Evolutionary conservation across 371 early-diverging fungal species (phyloP).

Genomic region (Rhizopus microsporus): DNA sequence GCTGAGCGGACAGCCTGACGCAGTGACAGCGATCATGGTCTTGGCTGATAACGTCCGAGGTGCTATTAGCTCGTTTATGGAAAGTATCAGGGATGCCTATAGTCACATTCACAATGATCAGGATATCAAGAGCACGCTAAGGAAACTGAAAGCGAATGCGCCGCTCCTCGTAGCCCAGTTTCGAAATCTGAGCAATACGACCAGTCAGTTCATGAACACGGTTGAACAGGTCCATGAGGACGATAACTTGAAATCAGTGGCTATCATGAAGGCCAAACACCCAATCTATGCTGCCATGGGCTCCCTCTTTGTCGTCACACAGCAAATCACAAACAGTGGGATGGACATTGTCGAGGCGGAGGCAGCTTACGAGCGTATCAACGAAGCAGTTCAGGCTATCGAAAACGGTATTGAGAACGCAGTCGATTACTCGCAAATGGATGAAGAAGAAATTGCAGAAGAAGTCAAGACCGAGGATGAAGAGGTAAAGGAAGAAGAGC

Average conservation of each 20-base stretch:
- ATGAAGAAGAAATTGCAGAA: slow-evolving; percentile 8
- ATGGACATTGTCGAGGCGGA: slow-evolving; percentile 21
- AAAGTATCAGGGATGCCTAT: slow-evolving; percentile 32
- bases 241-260: neutral
- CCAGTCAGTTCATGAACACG: slow-evolving; percentile 43
- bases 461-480: neutral
- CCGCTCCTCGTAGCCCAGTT: slow-evolving; percentile 62
- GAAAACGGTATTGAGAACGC: slow-evolving; percentile 18
- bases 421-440: slow-evolving; percentile 6
- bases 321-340: slow-evolving; percentile 57
- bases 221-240: slow-evolving; percentile 35
- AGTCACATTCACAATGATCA: slow-evolving; percentile 8
- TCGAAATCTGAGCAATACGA: slow-evolving; percentile 50
- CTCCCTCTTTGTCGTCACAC: slow-evolving; percentile 65
- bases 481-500: slow-evolving; percentile 4
- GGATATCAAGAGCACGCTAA: slow-evolving; percentile 13
- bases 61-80: slow-evolving; percentile 37
- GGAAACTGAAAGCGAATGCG: slow-evolving; percentile 50
- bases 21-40: slow-evolving; percentile 13
- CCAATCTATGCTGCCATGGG: slow-evolving; percentile 71
- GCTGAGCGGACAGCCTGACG: slow-evolving; percentile 8
- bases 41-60: slow-evolving; percentile 37
- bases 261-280: slow-evolving; percentile 63
- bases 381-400: slow-evolving; percentile 13
- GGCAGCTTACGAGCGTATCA: slow-evolving; percentile 21